A percentile compares a stretch with the other conserved stretches of the same genome.
These are phyloP conservation scores for Linum usitatissimum DNA, from an alignment of 345 rosid genomes.

Conservation along the genomic window DNA sequence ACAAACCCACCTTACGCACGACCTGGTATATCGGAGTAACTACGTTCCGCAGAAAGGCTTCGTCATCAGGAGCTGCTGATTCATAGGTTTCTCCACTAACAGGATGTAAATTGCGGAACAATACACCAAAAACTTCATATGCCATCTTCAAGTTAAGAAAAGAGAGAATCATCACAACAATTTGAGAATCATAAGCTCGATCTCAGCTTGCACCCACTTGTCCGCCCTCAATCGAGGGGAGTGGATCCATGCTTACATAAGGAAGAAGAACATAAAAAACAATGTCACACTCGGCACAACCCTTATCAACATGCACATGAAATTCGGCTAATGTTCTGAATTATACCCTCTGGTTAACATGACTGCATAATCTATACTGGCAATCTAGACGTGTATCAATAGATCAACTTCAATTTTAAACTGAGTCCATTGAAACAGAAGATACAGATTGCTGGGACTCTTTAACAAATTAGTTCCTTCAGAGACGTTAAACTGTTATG, in stretches of 20 bases:
- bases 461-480: not conserved
- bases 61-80: slow-evolving; percentile 50
- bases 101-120: slow-evolving; percentile 37
- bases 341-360: not conserved
- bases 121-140: slow-evolving; percentile 41
- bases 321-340: slow-evolving; percentile 24
- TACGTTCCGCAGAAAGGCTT: slow-evolving; percentile 65
- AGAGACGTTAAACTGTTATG: not conserved
- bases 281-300: slow-evolving; percentile 30
- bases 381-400: not conserved
- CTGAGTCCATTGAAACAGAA: not conserved
- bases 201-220: slow-evolving; percentile 50
- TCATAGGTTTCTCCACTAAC: slow-evolving; percentile 47
- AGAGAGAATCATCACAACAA: slow-evolving; percentile 17
- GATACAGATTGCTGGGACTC: not conserved
- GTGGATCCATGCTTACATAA: slow-evolving; percentile 43
- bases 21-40: slow-evolving; percentile 70
- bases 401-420: not conserved
- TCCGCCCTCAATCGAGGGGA: slow-evolving; percentile 44
- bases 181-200: not conserved
- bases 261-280: slow-evolving; percentile 29
- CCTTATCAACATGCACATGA: slow-evolving; percentile 48
- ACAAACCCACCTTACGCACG: slow-evolving; percentile 48
- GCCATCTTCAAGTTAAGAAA: slow-evolving; percentile 60
- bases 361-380: not conserved